Conservation (phyloP, 73 alveolate genomes). For the Paramecium primaurelia region DNA sequence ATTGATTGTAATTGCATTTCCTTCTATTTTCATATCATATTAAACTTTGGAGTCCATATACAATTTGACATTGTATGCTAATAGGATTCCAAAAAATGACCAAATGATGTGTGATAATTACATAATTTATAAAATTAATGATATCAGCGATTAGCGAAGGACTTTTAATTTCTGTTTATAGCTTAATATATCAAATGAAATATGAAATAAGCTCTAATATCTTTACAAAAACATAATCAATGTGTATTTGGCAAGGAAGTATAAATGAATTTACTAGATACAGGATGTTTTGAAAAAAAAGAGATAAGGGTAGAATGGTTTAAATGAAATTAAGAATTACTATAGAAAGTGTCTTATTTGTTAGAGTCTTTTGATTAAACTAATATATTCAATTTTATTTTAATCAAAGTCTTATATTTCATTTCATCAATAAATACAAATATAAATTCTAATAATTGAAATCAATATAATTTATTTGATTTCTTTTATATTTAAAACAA, state of each 20-base stretch:
- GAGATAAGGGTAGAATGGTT: neutral
- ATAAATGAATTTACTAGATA: neutral
- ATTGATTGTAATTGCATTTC: neutral
- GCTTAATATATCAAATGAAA: neutral
- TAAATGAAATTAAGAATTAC: neutral
- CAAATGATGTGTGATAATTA: neutral
- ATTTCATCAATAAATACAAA: neutral
- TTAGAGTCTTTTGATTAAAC: neutral
- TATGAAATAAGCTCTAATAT: neutral
- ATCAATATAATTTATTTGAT: too few species aligned
- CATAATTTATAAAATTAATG: neutral
- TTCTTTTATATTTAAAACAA: too few species aligned
- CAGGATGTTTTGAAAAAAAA: neutral
- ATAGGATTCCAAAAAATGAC: neutral
- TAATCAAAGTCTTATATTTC: neutral
- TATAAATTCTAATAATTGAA: too few species aligned
- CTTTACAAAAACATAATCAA: neutral
- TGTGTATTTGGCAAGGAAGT: neutral
- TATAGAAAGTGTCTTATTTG: neutral
- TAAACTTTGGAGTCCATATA: neutral
- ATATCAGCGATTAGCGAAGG: neutral
- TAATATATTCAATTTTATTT: neutral
- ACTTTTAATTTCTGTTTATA: neutral
- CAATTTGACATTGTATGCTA: neutral
- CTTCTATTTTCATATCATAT: neutral